Conservation (phyloP, 441 rosid species). For the Aleurites moluccanus region DNA sequence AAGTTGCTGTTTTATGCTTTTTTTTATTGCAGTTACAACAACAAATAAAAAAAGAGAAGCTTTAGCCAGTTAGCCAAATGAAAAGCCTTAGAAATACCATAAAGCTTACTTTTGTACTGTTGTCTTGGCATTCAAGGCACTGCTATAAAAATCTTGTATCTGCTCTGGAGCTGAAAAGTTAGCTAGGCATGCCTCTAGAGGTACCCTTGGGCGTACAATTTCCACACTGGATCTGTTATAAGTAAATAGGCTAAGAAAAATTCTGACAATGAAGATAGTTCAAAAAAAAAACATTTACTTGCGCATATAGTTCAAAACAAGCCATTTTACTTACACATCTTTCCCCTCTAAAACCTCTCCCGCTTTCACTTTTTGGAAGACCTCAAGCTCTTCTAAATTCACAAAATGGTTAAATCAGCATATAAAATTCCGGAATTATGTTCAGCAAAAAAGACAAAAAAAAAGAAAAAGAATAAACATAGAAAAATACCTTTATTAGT, state of each 20-base stretch:
- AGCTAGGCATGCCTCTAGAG: constrained; percentile 89
- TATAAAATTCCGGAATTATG: constrained; percentile 13
- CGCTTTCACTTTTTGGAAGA: constrained; percentile 61
- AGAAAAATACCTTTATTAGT: constrained; percentile 63
- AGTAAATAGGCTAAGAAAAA: constrained; percentile 33
- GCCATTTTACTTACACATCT: constrained; percentile 59
- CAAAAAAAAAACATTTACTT: no score
- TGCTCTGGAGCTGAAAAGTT: constrained; percentile 80
- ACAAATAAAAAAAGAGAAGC: not conserved
- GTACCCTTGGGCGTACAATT: constrained; percentile 93
- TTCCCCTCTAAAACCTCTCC: constrained; percentile 60
- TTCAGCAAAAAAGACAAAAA: not conserved
- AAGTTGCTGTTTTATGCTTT: not conserved
- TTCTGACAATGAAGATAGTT: constrained; percentile 9
- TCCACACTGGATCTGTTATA: constrained; percentile 62
- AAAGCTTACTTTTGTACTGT: constrained; percentile 76
- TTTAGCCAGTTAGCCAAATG: not conserved
- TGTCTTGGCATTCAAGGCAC: constrained; percentile 84
- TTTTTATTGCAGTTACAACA: not conserved
- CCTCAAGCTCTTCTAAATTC: constrained; percentile 69
- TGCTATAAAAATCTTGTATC: constrained; percentile 80
- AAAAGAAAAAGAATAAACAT: not conserved
- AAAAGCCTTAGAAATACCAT: not conserved
- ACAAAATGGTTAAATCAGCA: constrained; percentile 29
- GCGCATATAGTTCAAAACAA: no score